These are phyloP conservation scores for Raffaelea arxii DNA, from an alignment of 2,329 filamentous ascomycete species.

Conservation along the genomic window DNA sequence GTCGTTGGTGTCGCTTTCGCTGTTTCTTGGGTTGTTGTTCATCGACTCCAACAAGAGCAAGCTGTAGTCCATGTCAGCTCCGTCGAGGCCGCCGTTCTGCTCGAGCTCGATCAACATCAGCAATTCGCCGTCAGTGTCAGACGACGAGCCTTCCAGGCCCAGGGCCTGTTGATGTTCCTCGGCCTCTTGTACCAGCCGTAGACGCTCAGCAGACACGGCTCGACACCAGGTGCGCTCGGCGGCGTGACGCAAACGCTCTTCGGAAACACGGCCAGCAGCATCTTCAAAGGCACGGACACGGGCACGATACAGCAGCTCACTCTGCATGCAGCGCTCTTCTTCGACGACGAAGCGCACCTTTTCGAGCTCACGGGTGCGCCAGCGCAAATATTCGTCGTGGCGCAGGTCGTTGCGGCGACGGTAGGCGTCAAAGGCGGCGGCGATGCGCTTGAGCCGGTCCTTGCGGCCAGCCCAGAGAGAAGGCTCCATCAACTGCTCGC, in stretches of 20 bases:
- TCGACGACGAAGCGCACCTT: conserved; percentile 24
- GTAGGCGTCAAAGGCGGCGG: conserved; percentile 24
- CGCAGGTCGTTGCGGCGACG: conserved; percentile 30
- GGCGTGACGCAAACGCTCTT: conserved; percentile 22
- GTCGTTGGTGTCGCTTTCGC: neutral
- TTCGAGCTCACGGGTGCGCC: conserved; percentile 29
- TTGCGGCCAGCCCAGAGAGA: conserved; percentile 28
- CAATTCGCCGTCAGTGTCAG: conserved; percentile 10
- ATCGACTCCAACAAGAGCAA: conserved; percentile 1
- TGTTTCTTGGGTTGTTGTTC: no score
- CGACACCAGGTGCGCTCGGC: conserved; percentile 39
- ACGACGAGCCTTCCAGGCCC: conserved; percentile 24
- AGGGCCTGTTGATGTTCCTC: conserved; percentile 26
- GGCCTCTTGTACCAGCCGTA: conserved; percentile 29
- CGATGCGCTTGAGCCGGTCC: conserved; percentile 19
- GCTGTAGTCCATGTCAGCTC: conserved; percentile 25
- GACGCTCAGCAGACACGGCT: conserved; percentile 33
- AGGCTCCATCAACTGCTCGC: conserved; percentile 9
- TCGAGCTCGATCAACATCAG: conserved; percentile 9
- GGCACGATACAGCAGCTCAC: conserved; percentile 33
- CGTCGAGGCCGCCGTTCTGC: conserved; percentile 20
- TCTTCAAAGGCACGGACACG: conserved; percentile 20
- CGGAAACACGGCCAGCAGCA: conserved; percentile 19
- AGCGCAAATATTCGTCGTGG: conserved; percentile 26
- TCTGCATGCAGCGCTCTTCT: conserved; percentile 28